Evolutionary conservation across 106 monocot species (phyloP), one percentile per base, ranked within the genome.

Genomic region (Dendrobium chrysotoxum): DNA sequence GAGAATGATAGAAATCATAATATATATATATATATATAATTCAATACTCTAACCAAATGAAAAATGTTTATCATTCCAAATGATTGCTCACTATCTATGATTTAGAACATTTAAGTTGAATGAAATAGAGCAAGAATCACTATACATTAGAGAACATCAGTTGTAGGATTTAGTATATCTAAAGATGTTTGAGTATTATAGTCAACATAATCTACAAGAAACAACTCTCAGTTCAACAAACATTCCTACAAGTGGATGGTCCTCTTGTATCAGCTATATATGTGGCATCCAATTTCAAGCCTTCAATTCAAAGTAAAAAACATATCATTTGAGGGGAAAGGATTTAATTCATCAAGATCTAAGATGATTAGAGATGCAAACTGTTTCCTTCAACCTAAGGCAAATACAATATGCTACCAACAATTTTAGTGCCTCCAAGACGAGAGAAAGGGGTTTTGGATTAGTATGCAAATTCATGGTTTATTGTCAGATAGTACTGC

Each of bases 181-280:
- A n/a, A n/a, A n/a, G n/a, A n/a, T n/a, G n/a, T n/a, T n/a, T n/a
- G n/a, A n/a, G n/a, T n/a, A n/a, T n/a, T n/a, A n/a, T n/a, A n/a
- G n/a, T n/a, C n/a, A n/a, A n/a, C n/a, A n/a, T n/a, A n/a, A n/a
- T n/a, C n/a, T n/a, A n/a, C n/a, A n/a, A n/a, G n/a, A n/a, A n/a
- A n/a, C n/a, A n/a, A n/a, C n/a, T n/a, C n/a, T n/a, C n/a, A n/a
- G n/a, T n/a, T n/a, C 92, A 79, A 90, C 90, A 72, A 85, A 80
- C 25, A 89, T 94, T 40, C 94, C 94, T 42, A 80, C 39, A 13
- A 91, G 89, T 88, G 94, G 94, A 94, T 84, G 94, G 94, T 26
- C 94, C 94, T 82, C 76, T 93, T 10, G 85, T 93, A 81, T 90
- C 90, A 80, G 92, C 92, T 80, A 93, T 93, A 75, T 88, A 89